A percentile compares a stretch with the other conserved stretches of the same genome.
Conservation (phyloP, 1,139 yeast species). For the Suhomyces wounanorum region DNA sequence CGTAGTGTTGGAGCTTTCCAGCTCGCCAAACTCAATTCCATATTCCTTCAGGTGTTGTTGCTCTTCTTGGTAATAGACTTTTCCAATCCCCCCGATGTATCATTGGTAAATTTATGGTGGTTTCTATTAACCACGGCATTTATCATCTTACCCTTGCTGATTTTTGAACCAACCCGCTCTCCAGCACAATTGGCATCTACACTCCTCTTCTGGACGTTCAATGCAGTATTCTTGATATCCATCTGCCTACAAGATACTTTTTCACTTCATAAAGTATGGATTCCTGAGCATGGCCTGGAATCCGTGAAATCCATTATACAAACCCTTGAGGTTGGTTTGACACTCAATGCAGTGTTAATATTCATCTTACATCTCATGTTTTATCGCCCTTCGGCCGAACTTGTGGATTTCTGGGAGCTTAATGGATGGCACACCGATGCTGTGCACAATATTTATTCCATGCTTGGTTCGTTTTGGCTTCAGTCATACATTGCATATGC, state of each 20-base stretch:
- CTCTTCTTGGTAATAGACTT: slow-evolving; percentile 19
- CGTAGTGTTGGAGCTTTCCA: slow-evolving; percentile 33
- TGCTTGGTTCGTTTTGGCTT: slow-evolving; percentile 27
- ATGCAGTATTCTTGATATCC: slow-evolving; percentile 21
- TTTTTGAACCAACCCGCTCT: slow-evolving; percentile 34
- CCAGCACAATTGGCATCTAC: slow-evolving; percentile 36
- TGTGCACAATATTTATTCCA: slow-evolving; percentile 27
- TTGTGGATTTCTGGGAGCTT: slow-evolving; percentile 39
- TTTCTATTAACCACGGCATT: not conserved
- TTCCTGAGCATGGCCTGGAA: slow-evolving; percentile 23
- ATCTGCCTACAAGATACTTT: slow-evolving; percentile 30
- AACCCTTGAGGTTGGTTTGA: slow-evolving; percentile 19
- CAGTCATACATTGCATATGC: slow-evolving; percentile 25
- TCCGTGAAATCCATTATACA: slow-evolving; percentile 17
- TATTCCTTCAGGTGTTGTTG: slow-evolving; percentile 26
- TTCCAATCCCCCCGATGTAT: not conserved
- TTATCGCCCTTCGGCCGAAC: slow-evolving; percentile 49
- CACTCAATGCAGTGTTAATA: slow-evolving; percentile 34
- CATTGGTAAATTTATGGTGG: slow-evolving; percentile 11
- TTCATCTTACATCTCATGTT: slow-evolving; percentile 37
- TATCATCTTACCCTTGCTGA: slow-evolving; percentile 39
- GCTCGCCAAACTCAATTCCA: slow-evolving; percentile 25
- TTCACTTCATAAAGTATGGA: slow-evolving; percentile 31
- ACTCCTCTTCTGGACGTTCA: slow-evolving; percentile 42
- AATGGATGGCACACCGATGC: slow-evolving; percentile 33